These are phyloP conservation scores for Gilbertella persicaria DNA, from an alignment of 371 early-diverging fungal genomes.

Conservation along the genomic window DNA sequence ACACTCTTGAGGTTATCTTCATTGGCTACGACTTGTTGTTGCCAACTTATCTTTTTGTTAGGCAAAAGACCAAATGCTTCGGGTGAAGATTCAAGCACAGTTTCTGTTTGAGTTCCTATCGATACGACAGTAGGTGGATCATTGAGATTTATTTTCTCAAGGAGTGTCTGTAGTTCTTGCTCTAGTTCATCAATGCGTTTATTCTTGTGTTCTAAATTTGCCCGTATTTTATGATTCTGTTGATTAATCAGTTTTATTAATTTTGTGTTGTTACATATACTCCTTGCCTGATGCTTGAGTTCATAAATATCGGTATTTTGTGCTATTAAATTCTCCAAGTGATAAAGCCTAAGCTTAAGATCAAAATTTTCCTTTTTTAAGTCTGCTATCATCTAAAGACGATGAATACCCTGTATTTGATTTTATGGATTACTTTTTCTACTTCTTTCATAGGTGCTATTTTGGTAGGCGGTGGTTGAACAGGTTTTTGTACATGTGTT, in stretches of 20 bases:
- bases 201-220: slow-evolving; percentile 15
- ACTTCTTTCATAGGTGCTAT: slow-evolving; percentile 33
- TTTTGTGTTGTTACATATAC: neutral
- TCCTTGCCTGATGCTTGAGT: slow-evolving; percentile 18
- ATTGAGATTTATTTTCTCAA: neutral
- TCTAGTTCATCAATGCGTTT: slow-evolving; percentile 8
- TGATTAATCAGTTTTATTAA: slow-evolving; percentile 1
- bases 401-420: neutral
- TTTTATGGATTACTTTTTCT: slow-evolving; percentile 21
- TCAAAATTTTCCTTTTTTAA: slow-evolving; percentile 54
- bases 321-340: slow-evolving; percentile 28
- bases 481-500: neutral
- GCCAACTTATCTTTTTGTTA: neutral
- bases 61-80: slow-evolving; percentile 22
- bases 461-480: slow-evolving; percentile 1
- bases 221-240: slow-evolving; percentile 15
- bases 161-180: neutral
- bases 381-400: slow-evolving; percentile 34
- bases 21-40: neutral
- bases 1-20: slow-evolving; percentile 6
- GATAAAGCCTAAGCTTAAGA: slow-evolving; percentile 41
- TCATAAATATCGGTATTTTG: slow-evolving; percentile 13
- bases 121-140: neutral
- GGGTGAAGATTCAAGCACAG: slow-evolving; percentile 20
- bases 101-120: neutral